Base-by-base conservation (phyloP, 2,329 filamentous ascomycete species). In the Zymoseptoria passerinii region DNA sequence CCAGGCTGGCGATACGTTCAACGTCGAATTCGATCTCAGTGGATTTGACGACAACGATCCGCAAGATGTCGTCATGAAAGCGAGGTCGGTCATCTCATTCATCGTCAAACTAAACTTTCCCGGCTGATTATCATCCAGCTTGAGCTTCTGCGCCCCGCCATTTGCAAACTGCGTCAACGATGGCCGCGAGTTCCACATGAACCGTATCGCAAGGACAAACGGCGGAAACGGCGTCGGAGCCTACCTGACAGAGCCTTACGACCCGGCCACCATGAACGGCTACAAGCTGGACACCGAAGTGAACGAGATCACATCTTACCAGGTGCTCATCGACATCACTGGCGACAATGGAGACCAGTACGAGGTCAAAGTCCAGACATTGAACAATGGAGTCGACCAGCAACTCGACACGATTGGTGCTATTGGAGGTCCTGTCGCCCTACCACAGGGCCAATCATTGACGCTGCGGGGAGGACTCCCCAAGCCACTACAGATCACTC, bases 171-270 rank as follows among this genome's bases (percentile, higher is more conserved):
- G 58, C 27, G n/a, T 50, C 7, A 59, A 59, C 28, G 57, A 59
- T 28, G 54, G 58, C 27, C 54, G 58, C 20, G 50, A 59, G 50
- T 59, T 59, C 28, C 51, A 59, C 44, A 54, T 59, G 58, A 23
- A 28, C 2, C 29, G 55, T 3, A 52, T 57, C 44, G n/a, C 28
- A 10, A 19, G 35, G 3, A 35, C 50, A 7, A 10, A 4, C 8
- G 23, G 50, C 13, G 18, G 53, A 35, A 16, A 35, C 4, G 19
- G 48, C 8, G 50, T 52, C 1, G 55, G 55, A 23, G 35, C 35
- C 4, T 27, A 27, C 49, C 23, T 50, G 23, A n/a, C 13, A 16
- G 19, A n/a, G 8, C 57, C 57, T 7, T 56, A 59, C 54, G 57
- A 59, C 18, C 20, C 57, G 2, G 48, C 50, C 5, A 19, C 50